These are phyloP conservation scores for Acanthamoeba castellanii DNA, from an alignment of 208 protist species.

Conservation along the genomic window DNA sequence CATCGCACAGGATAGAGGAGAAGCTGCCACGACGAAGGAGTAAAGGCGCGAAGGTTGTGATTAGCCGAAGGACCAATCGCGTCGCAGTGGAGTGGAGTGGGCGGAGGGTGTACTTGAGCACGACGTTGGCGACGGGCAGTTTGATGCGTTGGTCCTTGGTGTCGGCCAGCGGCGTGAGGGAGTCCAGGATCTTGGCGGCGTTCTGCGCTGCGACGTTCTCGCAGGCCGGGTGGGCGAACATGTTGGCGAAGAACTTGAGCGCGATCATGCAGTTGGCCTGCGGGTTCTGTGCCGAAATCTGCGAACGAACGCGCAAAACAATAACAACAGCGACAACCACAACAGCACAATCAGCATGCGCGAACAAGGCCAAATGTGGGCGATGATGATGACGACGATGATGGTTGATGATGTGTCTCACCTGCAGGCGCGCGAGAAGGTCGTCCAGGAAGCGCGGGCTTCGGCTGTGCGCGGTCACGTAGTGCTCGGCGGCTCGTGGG, in stretches of 20 bases:
- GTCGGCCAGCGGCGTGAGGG: not conserved
- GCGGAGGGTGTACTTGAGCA: constrained; percentile 38
- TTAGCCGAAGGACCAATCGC: not conserved
- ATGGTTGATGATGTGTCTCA: not conserved
- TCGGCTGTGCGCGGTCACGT: not conserved
- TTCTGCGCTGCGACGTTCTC: not conserved
- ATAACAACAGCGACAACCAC: no score
- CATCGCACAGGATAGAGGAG: not conserved
- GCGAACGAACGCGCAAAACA: not conserved
- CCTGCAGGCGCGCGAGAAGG: not conserved
- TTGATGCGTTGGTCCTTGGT: constrained; percentile 5
- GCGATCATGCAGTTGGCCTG: constrained; percentile 59
- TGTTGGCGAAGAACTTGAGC: constrained; percentile 70
- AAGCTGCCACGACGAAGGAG: not conserved
- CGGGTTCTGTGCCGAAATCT: constrained; percentile 21
- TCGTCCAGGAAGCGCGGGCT: not conserved
- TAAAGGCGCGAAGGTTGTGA: not conserved
- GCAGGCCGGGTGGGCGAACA: constrained; percentile 23
- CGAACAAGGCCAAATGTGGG: not conserved
- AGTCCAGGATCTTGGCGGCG: not conserved
- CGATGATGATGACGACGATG: not conserved
- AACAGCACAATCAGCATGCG: no score
- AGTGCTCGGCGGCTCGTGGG: not conserved
- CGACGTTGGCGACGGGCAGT: constrained; percentile 36
- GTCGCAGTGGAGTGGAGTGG: not conserved